Conservation (phyloP, 208 protist species). For the Leishmania aethiopica region DNA sequence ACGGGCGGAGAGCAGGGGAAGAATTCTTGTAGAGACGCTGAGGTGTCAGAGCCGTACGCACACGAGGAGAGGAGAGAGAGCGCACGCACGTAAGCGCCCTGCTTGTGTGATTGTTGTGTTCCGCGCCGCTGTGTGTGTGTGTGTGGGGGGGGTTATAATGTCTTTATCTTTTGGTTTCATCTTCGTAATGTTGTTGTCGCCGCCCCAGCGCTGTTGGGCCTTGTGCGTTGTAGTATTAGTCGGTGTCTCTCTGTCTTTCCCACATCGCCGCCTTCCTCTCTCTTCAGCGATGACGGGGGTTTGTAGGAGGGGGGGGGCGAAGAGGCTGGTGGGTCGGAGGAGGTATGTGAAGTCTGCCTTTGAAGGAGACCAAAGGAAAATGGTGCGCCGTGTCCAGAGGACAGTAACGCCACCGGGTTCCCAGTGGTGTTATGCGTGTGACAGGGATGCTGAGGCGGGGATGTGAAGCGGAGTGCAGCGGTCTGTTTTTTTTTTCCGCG, state of each 20-base stretch:
- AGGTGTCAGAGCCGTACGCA: not conserved
- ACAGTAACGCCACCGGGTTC: not conserved
- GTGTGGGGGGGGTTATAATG: not conserved
- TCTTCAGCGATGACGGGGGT: not conserved
- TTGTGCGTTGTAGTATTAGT: not conserved
- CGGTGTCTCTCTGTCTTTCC: not conserved
- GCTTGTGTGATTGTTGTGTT: not conserved
- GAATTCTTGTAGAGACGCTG: not conserved
- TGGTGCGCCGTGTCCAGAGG: not conserved
- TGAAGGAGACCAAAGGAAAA: not conserved
- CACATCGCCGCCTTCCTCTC: not conserved
- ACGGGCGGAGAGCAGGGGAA: not conserved
- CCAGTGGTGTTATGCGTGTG: not conserved
- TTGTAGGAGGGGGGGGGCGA: not conserved
- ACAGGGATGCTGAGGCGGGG: not conserved
- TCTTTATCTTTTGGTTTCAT: not conserved
- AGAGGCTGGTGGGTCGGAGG: not conserved
- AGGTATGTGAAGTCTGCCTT: not conserved
- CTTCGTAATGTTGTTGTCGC: too few relatives aligned
- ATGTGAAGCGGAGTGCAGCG: not conserved
- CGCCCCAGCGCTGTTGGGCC: not conserved
- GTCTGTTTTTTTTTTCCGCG: not conserved
- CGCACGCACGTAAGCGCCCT: not conserved
- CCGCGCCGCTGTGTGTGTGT: not conserved
- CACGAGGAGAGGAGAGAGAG: not conserved